Conservation (phyloP, 1,284 basidiomycete species). For the Athelia sp. region DNA sequence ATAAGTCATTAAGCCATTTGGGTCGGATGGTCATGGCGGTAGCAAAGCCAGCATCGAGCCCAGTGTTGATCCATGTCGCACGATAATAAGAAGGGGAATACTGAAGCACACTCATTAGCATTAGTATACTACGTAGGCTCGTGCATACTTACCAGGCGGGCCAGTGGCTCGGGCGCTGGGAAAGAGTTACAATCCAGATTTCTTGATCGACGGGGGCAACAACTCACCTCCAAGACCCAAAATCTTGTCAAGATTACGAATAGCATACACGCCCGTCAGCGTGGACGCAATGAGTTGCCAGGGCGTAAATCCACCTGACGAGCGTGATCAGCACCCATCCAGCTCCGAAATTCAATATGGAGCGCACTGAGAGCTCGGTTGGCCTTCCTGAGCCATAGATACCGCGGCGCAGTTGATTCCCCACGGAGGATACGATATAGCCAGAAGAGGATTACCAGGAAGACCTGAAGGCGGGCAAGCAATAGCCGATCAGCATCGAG, state of each 20-base stretch:
- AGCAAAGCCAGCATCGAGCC: conserved; percentile 95
- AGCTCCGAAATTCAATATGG: neutral
- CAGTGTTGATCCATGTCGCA: conserved; percentile 93
- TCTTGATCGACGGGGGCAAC: neutral
- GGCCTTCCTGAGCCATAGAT: conserved; percentile 55
- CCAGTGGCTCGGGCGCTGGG: conserved; percentile 89
- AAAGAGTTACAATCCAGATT: neutral
- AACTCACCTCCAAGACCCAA: conserved; percentile 75
- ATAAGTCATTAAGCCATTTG: conserved; percentile 87
- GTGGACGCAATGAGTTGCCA: conserved; percentile 92
- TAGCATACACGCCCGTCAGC: conserved; percentile 80
- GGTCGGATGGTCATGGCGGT: conserved; percentile 93
- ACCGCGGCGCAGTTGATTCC: conserved; percentile 59
- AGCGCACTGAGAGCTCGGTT: conserved; percentile 61
- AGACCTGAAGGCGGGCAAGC: conserved; percentile 46
- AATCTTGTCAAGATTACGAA: conserved; percentile 85
- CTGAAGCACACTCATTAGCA: conserved; percentile 32
- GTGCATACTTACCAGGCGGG: conserved; percentile 64
- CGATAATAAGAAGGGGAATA: conserved; percentile 93
- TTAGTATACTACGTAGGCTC: neutral
- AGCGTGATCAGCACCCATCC: conserved; percentile 1
- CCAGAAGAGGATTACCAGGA: conserved; percentile 90
- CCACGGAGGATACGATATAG: conserved; percentile 73
- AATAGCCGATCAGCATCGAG: conserved; percentile 2
- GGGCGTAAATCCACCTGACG: conserved; percentile 79